These are phyloP conservation scores for Candida glaebosa DNA, from an alignment of 805 yeast species.

Conservation along the genomic window DNA sequence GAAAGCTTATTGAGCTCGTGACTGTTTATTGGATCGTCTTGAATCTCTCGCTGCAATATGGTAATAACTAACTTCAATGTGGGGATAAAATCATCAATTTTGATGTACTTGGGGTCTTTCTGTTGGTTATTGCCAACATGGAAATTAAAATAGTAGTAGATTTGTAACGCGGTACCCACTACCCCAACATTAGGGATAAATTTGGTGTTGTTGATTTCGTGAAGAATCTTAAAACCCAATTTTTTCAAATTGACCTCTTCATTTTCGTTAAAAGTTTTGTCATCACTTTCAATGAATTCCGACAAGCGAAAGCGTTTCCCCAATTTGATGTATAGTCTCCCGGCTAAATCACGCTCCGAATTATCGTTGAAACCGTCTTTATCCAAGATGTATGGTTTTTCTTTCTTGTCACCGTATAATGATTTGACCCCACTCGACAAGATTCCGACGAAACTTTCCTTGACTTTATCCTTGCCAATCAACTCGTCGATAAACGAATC, in stretches of 20 bases:
- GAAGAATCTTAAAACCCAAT: constrained; percentile 51
- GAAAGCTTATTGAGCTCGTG: constrained; percentile 17
- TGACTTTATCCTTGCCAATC: constrained; percentile 53
- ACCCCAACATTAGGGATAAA: constrained; percentile 53
- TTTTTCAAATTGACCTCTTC: constrained; percentile 36
- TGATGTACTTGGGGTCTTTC: constrained; percentile 13
- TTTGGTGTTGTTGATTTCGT: constrained; percentile 48
- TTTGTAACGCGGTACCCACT: constrained; percentile 45
- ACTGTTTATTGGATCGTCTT: constrained; percentile 19
- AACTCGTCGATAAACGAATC: constrained; percentile 54
- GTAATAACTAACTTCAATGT: constrained; percentile 22
- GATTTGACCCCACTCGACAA: constrained; percentile 32
- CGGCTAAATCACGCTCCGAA: constrained; percentile 23
- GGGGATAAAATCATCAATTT: constrained; percentile 26
- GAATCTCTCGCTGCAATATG: constrained; percentile 17
- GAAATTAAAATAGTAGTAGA: constrained; percentile 22
- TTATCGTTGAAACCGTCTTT: constrained; percentile 28
- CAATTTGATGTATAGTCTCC: constrained; percentile 34
- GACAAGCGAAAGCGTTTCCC: constrained; percentile 31
- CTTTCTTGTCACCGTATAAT: constrained; percentile 15
- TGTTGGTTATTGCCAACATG: constrained; percentile 9
- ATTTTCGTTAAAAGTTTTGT: constrained; percentile 9
- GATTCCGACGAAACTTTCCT: constrained; percentile 44
- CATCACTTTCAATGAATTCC: constrained; percentile 19
- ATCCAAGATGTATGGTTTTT: constrained; percentile 6